These are phyloP conservation scores for Alternaria atra DNA, from an alignment of 2,329 filamentous ascomycete genomes.

Conservation along the genomic window DNA sequence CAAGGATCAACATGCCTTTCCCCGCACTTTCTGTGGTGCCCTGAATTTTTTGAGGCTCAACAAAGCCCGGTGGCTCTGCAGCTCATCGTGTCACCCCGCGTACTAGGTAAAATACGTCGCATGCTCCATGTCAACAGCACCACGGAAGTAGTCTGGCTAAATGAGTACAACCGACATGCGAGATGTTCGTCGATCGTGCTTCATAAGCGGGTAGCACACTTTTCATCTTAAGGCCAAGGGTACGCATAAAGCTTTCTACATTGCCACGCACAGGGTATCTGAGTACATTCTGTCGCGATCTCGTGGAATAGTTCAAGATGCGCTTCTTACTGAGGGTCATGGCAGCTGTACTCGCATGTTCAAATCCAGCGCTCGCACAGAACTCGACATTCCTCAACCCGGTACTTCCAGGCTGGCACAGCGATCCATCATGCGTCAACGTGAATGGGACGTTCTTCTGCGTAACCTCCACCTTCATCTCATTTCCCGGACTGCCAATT, in stretches of 20 bases:
- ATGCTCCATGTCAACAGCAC: background rate
- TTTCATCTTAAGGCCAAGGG: background rate
- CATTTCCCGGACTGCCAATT: conserved; percentile 62
- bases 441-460: conserved; percentile 56
- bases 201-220: background rate
- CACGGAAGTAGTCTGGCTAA: background rate
- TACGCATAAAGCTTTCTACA: background rate
- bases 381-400: conserved; percentile 50
- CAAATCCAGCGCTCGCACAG: background rate
- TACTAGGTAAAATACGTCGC: background rate
- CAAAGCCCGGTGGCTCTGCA: conserved; percentile 1
- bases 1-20: background rate
- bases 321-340: background rate
- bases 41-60: background rate
- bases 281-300: background rate
- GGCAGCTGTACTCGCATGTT: background rate
- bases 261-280: background rate
- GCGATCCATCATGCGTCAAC: conserved; percentile 57
- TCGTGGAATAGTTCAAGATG: background rate
- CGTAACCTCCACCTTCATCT: conserved; percentile 61
- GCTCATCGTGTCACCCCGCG: background rate
- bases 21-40: background rate
- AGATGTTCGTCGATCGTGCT: background rate
- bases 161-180: background rate
- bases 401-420: conserved; percentile 60